Percentiles rank a stretch among this genome's conserved stretches.
phyloP scores from a whole-genome alignment of 2,329 filamentous ascomycete species.

The Macroventuria anomochaeta region DNA sequence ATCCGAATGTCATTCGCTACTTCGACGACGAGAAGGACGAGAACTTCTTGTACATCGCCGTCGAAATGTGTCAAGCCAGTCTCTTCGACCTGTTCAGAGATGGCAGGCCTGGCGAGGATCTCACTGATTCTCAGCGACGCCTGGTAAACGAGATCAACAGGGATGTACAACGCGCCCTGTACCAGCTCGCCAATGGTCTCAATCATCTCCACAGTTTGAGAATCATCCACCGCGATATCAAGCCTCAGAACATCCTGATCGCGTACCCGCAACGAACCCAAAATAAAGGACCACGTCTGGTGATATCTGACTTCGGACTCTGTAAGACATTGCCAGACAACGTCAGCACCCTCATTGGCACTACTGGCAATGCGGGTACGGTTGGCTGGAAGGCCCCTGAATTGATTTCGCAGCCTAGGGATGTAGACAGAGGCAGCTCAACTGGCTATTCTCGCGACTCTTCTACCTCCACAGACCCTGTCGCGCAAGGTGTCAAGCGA shows the following conservation, averaged over 20 bases:
- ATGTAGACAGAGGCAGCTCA: slow-evolving; percentile 50
- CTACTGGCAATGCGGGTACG: slow-evolving; percentile 91
- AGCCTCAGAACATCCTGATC: slow-evolving; percentile 96
- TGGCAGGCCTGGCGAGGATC: slow-evolving; percentile 51
- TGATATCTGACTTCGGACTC: slow-evolving; percentile 96
- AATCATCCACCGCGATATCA: slow-evolving; percentile 96
- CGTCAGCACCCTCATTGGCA: slow-evolving; percentile 92
- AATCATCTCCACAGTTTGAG: slow-evolving; percentile 88
- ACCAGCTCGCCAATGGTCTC: slow-evolving; percentile 89
- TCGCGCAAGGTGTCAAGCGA: slow-evolving; percentile 80
- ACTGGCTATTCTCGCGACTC: slow-evolving; percentile 53
- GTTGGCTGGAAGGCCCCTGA: slow-evolving; percentile 97
- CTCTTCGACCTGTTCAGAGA: slow-evolving; percentile 89
- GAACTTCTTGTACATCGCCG: slow-evolving; percentile 92
- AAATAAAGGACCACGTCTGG: slow-evolving; percentile 75
- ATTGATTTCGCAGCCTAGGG: slow-evolving; percentile 69
- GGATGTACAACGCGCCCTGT: slow-evolving; percentile 79
- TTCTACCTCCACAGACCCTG: slow-evolving; percentile 49
- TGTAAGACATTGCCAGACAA: slow-evolving; percentile 97
- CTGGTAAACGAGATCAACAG: slow-evolving; percentile 75
- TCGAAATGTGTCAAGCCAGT: slow-evolving; percentile 93
- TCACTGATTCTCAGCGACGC: slow-evolving; percentile 67
- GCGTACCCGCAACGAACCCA: slow-evolving; percentile 71
- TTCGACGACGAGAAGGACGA: slow-evolving; percentile 88
- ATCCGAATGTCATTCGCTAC: slow-evolving; percentile 96